These are phyloP conservation scores for Boletus eberwhitei DNA, from an alignment of 768 basidiomycete genomes.

Conservation along the genomic window DNA sequence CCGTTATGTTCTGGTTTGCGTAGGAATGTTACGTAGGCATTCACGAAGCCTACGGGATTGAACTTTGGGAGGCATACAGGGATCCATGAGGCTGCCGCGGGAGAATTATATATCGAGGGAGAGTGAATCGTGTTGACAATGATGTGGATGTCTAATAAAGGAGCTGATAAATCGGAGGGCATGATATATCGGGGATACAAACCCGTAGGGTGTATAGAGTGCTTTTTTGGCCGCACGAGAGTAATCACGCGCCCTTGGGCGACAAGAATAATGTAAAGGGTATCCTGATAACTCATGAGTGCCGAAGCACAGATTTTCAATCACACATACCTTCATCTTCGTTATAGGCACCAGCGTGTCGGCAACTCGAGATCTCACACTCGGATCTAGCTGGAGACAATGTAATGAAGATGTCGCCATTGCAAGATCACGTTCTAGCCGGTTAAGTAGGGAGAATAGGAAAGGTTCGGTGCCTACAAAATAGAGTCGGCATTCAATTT, in stretches of 20 bases:
- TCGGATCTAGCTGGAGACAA: slow-evolving; percentile 72
- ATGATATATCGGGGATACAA: slow-evolving; percentile 12
- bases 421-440: slow-evolving; percentile 76
- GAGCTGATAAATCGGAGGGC: background rate
- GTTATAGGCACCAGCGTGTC: slow-evolving; percentile 75
- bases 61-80: slow-evolving; percentile 96
- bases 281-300: slow-evolving; percentile 51
- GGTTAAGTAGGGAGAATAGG: slow-evolving; percentile 63
- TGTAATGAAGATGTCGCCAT: slow-evolving; percentile 79
- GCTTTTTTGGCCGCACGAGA: slow-evolving; percentile 84
- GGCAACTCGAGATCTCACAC: slow-evolving; percentile 69
- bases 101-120: slow-evolving; percentile 73
- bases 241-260: slow-evolving; percentile 77
- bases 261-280: slow-evolving; percentile 88
- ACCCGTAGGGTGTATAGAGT: slow-evolving; percentile 94
- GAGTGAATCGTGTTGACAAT: slow-evolving; percentile 87
- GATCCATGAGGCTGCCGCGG: slow-evolving; percentile 85
- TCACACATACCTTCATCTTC: slow-evolving; percentile 69
- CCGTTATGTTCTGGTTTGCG: slow-evolving; percentile 36
- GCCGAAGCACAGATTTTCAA: background rate
- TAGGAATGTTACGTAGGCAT: slow-evolving; percentile 82
- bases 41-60: slow-evolving; percentile 84
- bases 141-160: slow-evolving; percentile 71
- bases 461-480: slow-evolving; percentile 78
- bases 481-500: background rate